Evolutionary conservation across 371 early-diverging fungal species (phyloP).

Genomic region (Apophysomyces trapeziformis): DNA sequence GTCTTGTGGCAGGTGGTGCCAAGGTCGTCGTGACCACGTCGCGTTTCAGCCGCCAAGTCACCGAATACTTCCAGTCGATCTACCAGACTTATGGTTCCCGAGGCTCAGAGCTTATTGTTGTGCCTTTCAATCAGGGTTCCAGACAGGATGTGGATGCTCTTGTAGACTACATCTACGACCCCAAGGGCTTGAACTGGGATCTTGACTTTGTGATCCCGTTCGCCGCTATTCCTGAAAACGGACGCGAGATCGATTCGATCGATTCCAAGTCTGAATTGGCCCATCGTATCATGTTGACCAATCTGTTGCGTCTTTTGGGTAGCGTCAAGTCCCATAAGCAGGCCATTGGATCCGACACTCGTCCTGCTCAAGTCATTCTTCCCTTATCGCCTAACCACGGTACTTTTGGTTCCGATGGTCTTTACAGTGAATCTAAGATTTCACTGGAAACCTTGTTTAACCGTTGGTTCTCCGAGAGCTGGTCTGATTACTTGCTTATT

Average conservation of each 20-base stretch:
- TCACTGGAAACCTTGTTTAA: slow-evolving; percentile 90
- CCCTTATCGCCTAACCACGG: slow-evolving; percentile 98
- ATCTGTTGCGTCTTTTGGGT: slow-evolving; percentile 83
- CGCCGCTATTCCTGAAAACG: slow-evolving; percentile 92
- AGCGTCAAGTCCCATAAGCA: slow-evolving; percentile 86
- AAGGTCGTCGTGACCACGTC: slow-evolving; percentile 93
- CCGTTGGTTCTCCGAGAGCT: slow-evolving; percentile 93
- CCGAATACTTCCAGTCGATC: slow-evolving; percentile 88
- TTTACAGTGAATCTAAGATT: slow-evolving; percentile 95
- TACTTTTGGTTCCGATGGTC: slow-evolving; percentile 92
- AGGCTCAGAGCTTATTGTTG: slow-evolving; percentile 87
- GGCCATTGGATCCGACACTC: slow-evolving; percentile 75
- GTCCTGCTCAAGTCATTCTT: slow-evolving; percentile 90
- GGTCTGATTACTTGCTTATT: slow-evolving; percentile 88
- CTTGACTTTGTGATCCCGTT: slow-evolving; percentile 95
- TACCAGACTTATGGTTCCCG: slow-evolving; percentile 89
- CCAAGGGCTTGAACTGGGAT: slow-evolving; percentile 88
- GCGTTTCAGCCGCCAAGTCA: slow-evolving; percentile 81
- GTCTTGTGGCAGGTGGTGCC: slow-evolving; percentile 90
- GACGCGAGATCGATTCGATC: slow-evolving; percentile 85
- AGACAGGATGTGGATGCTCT: slow-evolving; percentile 81
- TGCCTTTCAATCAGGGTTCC: slow-evolving; percentile 96
- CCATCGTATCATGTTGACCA: slow-evolving; percentile 92
- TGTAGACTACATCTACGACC: slow-evolving; percentile 88
- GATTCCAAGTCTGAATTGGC: slow-evolving; percentile 91